Base-by-base conservation (phyloP, 768 basidiomycete species). In the Sistotremastrum suecicum region DNA sequence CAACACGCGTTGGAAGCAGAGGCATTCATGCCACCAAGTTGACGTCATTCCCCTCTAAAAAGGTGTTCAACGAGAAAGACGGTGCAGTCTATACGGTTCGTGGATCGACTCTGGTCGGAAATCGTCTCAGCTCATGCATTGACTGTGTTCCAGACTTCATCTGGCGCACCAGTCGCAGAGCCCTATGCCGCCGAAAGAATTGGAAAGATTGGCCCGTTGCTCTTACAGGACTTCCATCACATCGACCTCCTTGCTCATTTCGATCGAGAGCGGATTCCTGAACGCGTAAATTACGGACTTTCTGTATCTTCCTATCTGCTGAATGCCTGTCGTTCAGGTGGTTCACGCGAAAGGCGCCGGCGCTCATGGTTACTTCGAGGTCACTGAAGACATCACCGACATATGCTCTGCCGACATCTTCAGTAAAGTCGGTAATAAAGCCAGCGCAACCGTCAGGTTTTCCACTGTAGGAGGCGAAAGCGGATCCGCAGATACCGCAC, bases 201-300 rank as follows among this genome's bases (percentile, higher is more conserved):
- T 33, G 86, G 90, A 38, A 49, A 61, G 34, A 63, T 71, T 38
- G 91, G 91, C 0, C 88, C 90, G 11, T 78, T 94, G 31, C 72
- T 94, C 30, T 70, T 95, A 37, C 89, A 94, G 65, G 86, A 90
- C 61, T 89, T 88, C 68, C 81, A 87, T 63, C 78, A 85, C 64
- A 81, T 92, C 58, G 88, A 90, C 64, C 69, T 83, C 42, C 77
- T 98, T 50, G 80, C 87, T 10, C 91, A 94, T 68, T 91, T 92
- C 56, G 86, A 88, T 61, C 80, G 87, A 49, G 91, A 95, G 64
- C 83, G 94, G 60, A 94, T 98, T 57, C 94, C 92, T 10, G 89
- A 94, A 71, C 87, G 89, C 62, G 82, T 87, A 20, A 20, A 20
- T 20, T 20, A 20, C 20, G 20, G 20, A 20, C 20, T 20, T 20